Base-by-base conservation (phyloP, 2,329 filamentous ascomycete species). In the Botrytis pseudocinerea region DNA sequence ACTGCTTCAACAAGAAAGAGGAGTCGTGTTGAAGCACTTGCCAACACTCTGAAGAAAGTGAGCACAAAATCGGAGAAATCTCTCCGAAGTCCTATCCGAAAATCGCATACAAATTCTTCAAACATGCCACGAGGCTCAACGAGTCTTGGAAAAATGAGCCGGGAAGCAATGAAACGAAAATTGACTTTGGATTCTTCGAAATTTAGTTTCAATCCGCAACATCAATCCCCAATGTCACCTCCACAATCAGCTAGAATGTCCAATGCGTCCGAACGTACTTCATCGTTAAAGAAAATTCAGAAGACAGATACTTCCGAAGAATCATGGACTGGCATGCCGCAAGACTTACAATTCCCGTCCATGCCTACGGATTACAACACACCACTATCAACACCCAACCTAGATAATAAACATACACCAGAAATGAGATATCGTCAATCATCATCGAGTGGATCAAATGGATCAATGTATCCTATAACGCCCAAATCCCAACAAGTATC, bases 91-190 rank as follows among this genome's bases (percentile, higher is more conserved):
- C 78, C 79, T 20, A 80, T 81, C n/a, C 78, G 81, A 71, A 83
- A 83, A 80, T 80, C 44, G 12, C 54, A 81, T 73, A 82, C 79
- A 28, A 74, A 71, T 8, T 70, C 73, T 7, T 69, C 76, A 60
- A 78, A 75, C 7, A 77, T 76, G 76, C 82, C 81, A 76, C 78
- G 78, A 63, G 74, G 80, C 63, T 78, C 82, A 18, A 18, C 54
- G 6, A 66, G 28, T 77, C 82, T 77, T 80, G 35, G 46, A 22
- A 71, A 66, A 57, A 80, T 84, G 82, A 81, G 83, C 82, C 79
- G 85, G 78, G 82, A 81, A 83, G 81, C 80, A 83, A 78, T 83
- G 79, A 82, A 84, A 57, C 84, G 87, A 76, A 85, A 86, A 73
- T 82, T 88, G 62, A 84, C 88, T 73, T 65, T 74, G 16, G 76